Evolutionary conservation across 2,329 filamentous ascomycete species (phyloP).

Genomic region (Cladosporium sphaerospermum): DNA sequence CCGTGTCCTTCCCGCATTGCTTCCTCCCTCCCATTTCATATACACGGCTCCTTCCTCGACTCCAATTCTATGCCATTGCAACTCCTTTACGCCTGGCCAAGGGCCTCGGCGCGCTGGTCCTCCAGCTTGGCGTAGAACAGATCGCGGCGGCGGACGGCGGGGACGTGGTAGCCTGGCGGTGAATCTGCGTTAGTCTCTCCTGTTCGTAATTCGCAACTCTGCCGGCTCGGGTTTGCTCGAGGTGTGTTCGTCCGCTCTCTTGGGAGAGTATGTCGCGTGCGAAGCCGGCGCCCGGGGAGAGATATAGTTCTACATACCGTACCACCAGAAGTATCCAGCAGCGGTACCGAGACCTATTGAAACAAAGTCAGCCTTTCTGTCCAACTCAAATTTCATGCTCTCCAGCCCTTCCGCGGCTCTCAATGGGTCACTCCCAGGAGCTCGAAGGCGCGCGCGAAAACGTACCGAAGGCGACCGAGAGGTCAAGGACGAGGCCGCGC

Average conservation of each 20-base stretch:
- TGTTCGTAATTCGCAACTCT: background rate
- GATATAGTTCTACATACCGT: slow-evolving; percentile 44
- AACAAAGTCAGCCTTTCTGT: background rate
- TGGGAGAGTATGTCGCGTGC: background rate
- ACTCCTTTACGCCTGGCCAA: slow-evolving; percentile 31
- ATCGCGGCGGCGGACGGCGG: slow-evolving; percentile 57
- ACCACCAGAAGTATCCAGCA: slow-evolving; percentile 62
- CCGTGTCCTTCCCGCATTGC: background rate
- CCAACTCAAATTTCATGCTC: background rate
- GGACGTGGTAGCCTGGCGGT: slow-evolving; percentile 56
- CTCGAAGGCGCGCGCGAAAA: slow-evolving; percentile 16
- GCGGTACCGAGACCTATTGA: slow-evolving; percentile 53
- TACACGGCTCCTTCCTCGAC: background rate
- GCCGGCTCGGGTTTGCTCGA: background rate
- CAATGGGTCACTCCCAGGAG: no score
- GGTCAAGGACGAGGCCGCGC: slow-evolving; percentile 58
- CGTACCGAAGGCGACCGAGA: slow-evolving; percentile 61
- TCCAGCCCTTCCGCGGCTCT: background rate
- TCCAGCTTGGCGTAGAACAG: slow-evolving; percentile 59
- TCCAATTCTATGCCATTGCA: background rate
- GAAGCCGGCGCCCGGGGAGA: slow-evolving; percentile 1
- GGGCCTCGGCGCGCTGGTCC: slow-evolving; percentile 49
- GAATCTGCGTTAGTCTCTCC: slow-evolving; percentile 9
- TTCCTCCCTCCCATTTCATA: background rate
- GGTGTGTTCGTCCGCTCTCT: background rate